Evolutionary conservation across 306 rosid genomes (phyloP).

Genomic region (Trichosanthes truncata): DNA sequence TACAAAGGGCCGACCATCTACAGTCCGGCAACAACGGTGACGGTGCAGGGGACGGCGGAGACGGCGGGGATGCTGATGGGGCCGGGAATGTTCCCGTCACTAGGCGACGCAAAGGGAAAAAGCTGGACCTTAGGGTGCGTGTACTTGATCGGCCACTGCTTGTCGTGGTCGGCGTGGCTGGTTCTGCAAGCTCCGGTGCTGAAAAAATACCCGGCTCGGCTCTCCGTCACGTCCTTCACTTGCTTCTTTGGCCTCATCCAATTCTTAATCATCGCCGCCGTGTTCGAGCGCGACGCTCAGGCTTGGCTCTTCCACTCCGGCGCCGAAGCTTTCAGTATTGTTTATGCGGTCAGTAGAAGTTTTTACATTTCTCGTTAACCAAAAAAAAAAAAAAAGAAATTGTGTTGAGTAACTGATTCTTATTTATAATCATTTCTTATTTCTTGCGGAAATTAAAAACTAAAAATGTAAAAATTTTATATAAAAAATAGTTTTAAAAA

Average conservation of each 20-base stretch:
- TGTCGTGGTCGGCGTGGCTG: slow-evolving; percentile 96
- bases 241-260: slow-evolving; percentile 90
- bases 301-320: slow-evolving; percentile 82
- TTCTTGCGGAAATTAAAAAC: no score
- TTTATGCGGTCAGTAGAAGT: slow-evolving; percentile 58
- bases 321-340: slow-evolving; percentile 68
- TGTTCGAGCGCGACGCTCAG: slow-evolving; percentile 53
- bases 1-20: slow-evolving; percentile 90
- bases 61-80: not conserved
- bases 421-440: no score
- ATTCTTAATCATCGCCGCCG: slow-evolving; percentile 53
- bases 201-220: slow-evolving; percentile 93
- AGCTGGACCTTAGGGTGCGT: slow-evolving; percentile 92
- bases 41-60: not conserved
- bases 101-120: slow-evolving; percentile 71
- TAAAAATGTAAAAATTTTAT: no score
- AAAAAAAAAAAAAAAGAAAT: no score
- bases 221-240: slow-evolving; percentile 87
- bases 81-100: slow-evolving; percentile 20
- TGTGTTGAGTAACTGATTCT: no score
- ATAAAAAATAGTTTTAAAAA: no score
- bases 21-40: slow-evolving; percentile 31
- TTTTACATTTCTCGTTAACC: no score
- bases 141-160: slow-evolving; percentile 81
- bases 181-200: slow-evolving; percentile 85